Evolutionary conservation across 108 stramenopile species (phyloP).

Genomic region (Cyclostephanos invisitatus): DNA sequence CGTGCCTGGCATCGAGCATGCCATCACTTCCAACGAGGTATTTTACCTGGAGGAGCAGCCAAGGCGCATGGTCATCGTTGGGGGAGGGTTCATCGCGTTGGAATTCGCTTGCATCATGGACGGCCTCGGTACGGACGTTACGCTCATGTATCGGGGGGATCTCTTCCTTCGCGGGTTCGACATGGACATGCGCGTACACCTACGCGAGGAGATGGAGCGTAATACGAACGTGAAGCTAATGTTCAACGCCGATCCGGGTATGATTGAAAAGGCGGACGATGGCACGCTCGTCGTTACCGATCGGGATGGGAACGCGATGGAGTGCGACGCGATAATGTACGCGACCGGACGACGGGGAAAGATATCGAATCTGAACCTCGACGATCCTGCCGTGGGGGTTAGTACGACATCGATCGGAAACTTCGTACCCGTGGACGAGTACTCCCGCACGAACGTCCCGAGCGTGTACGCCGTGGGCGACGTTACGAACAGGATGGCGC

Average conservation of each 20-base stretch:
- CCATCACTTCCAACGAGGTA: slow-evolving; percentile 85
- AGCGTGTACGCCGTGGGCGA: slow-evolving; percentile 83
- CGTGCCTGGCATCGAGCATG: slow-evolving; percentile 81
- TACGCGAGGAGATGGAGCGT: slow-evolving; percentile 68
- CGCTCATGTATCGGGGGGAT: slow-evolving; percentile 78
- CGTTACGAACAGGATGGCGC: slow-evolving; percentile 83
- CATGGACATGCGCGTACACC: slow-evolving; percentile 59
- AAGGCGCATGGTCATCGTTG: slow-evolving; percentile 80
- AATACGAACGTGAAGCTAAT: slow-evolving; percentile 30
- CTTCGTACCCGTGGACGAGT: slow-evolving; percentile 63
- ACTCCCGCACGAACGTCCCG: slow-evolving; percentile 60
- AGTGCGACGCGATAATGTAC: slow-evolving; percentile 69
- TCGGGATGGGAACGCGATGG: slow-evolving; percentile 56
- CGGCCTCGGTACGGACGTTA: slow-evolving; percentile 83
- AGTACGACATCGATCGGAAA: slow-evolving; percentile 19
- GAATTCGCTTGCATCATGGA: slow-evolving; percentile 91
- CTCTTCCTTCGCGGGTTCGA: slow-evolving; percentile 79
- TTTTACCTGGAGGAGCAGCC: slow-evolving; percentile 87
- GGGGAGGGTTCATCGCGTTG: slow-evolving; percentile 92
- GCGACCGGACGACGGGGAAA: slow-evolving; percentile 80
- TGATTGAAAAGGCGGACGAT: slow-evolving; percentile 60
- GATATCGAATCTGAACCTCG: slow-evolving; percentile 66
- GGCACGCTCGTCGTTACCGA: slow-evolving; percentile 58
- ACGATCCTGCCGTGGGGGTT: slow-evolving; percentile 53
- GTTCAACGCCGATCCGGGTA: slow-evolving; percentile 68